A percentile compares a stretch with the other conserved stretches of the same genome.
Evolutionary conservation across 495 filamentous ascomycete species (phyloP).

Genomic region (Penicillium parvum): DNA sequence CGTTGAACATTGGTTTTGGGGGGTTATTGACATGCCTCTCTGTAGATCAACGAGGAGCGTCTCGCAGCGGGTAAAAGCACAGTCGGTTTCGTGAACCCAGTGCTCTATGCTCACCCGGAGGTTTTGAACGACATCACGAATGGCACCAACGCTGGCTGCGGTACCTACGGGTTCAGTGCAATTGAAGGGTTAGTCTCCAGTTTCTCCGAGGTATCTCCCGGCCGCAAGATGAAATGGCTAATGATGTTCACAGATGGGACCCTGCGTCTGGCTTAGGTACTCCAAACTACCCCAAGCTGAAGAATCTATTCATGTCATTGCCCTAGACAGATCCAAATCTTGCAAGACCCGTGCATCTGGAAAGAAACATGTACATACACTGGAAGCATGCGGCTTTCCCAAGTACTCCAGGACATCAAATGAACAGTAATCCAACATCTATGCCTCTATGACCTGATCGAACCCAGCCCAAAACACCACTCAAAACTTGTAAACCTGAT

Average conservation of each 20-base stretch:
- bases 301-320: slow-evolving; percentile 35
- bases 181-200: slow-evolving; percentile 30
- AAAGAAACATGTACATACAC: too few species aligned
- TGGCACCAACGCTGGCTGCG: slow-evolving; percentile 46
- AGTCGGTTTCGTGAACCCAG: slow-evolving; percentile 51
- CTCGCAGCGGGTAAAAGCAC: slow-evolving; percentile 41
- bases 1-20: background rate
- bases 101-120: slow-evolving; percentile 43
- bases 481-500: slow-evolving; percentile 55
- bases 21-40: background rate
- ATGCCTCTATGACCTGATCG: too few species aligned
- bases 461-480: too few species aligned
- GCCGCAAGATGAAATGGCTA: background rate
- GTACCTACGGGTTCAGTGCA: slow-evolving; percentile 45
- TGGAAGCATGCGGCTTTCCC: too few species aligned
- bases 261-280: slow-evolving; percentile 52
- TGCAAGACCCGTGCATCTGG: too few species aligned
- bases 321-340: too few species aligned
- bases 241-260: slow-evolving; percentile 38
- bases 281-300: slow-evolving; percentile 48
- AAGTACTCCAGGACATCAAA: too few species aligned
- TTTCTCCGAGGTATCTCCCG: background rate
- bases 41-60: slow-evolving; percentile 45
- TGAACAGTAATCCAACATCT: too few species aligned
- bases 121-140: slow-evolving; percentile 48